These are phyloP conservation scores for Juglanconis juglandina DNA, from an alignment of 2,329 filamentous ascomycete species.

Conservation along the genomic window DNA sequence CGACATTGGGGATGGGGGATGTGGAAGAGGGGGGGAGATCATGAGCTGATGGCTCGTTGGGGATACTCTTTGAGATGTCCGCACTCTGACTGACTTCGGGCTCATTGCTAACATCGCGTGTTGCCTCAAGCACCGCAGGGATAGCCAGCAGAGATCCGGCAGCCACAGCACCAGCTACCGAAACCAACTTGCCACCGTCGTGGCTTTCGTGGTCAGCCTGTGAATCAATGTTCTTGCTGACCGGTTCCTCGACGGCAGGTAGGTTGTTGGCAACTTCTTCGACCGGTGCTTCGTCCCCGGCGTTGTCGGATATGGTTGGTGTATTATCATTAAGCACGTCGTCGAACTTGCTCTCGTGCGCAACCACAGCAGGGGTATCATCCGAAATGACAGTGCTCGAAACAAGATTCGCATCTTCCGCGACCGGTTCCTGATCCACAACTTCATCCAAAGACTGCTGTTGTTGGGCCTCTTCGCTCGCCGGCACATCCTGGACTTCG, in stretches of 20 bases:
- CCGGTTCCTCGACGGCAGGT: neutral
- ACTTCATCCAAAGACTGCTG: neutral
- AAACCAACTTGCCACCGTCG: neutral
- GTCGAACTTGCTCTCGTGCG: neutral
- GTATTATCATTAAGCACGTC: conserved; percentile 3
- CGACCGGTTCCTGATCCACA: neutral
- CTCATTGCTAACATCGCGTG: neutral
- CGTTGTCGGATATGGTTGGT: neutral
- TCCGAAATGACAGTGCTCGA: neutral
- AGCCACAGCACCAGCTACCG: neutral
- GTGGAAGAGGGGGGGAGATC: conserved; percentile 11
- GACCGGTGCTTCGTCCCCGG: neutral
- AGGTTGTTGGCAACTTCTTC: neutral
- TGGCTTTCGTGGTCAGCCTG: neutral
- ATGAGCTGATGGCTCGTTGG: conserved; percentile 18
- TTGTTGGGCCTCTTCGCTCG: neutral
- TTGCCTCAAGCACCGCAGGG: conserved; percentile 1
- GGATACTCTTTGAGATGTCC: conserved; percentile 16
- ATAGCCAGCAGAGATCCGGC: conserved; percentile 5
- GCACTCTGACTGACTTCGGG: conserved; percentile 1
- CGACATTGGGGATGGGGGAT: conserved; percentile 15
- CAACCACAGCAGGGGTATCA: neutral
- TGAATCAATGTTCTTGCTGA: neutral
- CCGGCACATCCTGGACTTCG: neutral
- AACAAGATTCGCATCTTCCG: neutral